These are phyloP conservation scores for Crataegus laevigata DNA, from an alignment of 306 rosid genomes.

Conservation along the genomic window DNA sequence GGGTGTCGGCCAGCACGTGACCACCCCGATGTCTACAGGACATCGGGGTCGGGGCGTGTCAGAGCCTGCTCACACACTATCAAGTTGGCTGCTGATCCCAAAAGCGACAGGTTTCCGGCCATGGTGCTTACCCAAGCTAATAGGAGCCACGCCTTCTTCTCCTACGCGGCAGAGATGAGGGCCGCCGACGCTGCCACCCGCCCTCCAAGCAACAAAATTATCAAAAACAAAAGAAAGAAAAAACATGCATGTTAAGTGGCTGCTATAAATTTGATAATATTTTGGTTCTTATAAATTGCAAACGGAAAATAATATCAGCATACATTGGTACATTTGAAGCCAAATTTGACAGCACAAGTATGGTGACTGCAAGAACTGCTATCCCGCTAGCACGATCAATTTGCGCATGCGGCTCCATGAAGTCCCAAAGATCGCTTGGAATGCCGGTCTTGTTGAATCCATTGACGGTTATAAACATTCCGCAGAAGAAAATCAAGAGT, in stretches of 20 bases:
- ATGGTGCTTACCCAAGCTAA: slow-evolving; percentile 86
- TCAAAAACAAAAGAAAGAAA: neutral
- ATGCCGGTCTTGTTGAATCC: slow-evolving; percentile 88
- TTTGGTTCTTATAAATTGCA: no score
- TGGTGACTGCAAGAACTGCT: slow-evolving; percentile 60
- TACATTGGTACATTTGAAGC: slow-evolving; percentile 80
- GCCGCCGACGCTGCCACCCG: slow-evolving; percentile 75
- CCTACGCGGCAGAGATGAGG: slow-evolving; percentile 40
- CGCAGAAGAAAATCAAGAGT: slow-evolving; percentile 82
- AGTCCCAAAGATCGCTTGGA: slow-evolving; percentile 75
- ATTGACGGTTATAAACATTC: slow-evolving; percentile 85
- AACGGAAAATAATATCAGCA: no score
- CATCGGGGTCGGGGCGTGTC: no score
- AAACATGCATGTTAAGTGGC: neutral
- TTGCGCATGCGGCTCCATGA: slow-evolving; percentile 62
- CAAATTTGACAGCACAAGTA: slow-evolving; percentile 65
- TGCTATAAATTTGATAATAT: neutral
- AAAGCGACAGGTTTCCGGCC: slow-evolving; percentile 67
- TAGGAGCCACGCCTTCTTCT: slow-evolving; percentile 77
- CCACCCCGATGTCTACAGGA: no score
- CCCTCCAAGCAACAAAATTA: slow-evolving; percentile 81
- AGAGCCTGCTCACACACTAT: slow-evolving; percentile 91
- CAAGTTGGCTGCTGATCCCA: slow-evolving; percentile 90
- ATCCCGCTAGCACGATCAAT: slow-evolving; percentile 47
- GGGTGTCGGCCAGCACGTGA: no score